Evolutionary conservation across 768 basidiomycete genomes (phyloP), one percentile per base, ranked within the genome.

Genomic region (Hericium erinaceus): DNA sequence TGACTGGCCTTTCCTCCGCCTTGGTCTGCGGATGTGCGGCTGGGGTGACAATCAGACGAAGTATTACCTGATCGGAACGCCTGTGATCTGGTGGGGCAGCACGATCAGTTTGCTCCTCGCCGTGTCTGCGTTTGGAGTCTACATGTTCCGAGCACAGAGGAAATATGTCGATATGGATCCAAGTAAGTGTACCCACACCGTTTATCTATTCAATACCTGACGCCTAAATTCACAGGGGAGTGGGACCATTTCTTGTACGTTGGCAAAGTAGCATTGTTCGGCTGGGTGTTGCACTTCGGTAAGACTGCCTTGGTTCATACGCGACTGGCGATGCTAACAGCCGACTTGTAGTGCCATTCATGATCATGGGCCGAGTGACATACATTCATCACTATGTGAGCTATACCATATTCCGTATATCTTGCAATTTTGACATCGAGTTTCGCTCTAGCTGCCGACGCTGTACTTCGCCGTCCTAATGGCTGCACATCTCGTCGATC

Each of bases 331-430:
- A 40, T 16, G 2, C 2, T 33, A 8, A 33, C 8, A 2, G 7
- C 33, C 5, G 33, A 33, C 12, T 53, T 20, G 10, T 64, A 97
- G 95, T 87, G 22, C 95, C 95, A 1, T 99, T 98, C 85, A 74
- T 98, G 63, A 85, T 98, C 74, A 99, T 99, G 97, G 95, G 92
- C 20, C 91, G 94, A 58, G 91, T 94, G 3, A 97, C 94, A 33
- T 98, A 98, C 65, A 74, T 98, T 26, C 95, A 98, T 70, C 94
- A 97, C 76, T 98, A 95, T 68, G 92, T 95, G 64, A 62, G 89
- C 80, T 26, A 12, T 33, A 53, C 51, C 46, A 16, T 57, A 18
- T n/a, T 26, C 26, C 37, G 50, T 39, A 52, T 22, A 20, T 62
- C 11, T 39, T 57, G 24, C 18, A 51, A 38, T 40, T n/a, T 49